These are phyloP conservation scores for Sequoia sempervirens DNA, from an alignment of 75 land plant species.

Conservation along the genomic window DNA sequence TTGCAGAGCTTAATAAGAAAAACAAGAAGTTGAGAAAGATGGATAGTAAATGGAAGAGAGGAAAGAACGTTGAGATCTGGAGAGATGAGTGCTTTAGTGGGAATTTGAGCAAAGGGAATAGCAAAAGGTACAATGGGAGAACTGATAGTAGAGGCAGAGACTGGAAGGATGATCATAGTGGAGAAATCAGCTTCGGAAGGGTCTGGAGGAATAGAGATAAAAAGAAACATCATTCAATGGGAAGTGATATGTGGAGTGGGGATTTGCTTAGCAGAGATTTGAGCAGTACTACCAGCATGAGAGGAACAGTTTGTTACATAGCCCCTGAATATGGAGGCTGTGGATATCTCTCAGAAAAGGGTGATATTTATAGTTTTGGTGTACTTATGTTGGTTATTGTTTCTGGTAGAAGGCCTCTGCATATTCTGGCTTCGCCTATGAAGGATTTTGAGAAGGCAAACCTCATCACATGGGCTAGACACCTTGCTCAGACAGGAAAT, in stretches of 20 bases:
- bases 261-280: conserved; percentile 74
- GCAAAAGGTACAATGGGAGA: conserved; percentile 9
- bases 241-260: conserved; percentile 66
- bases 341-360: conserved; percentile 73
- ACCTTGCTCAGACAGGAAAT: conserved; percentile 62
- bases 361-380: conserved; percentile 82
- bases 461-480: conserved; percentile 73
- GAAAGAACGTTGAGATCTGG: conserved; percentile 9
- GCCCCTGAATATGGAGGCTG: conserved; percentile 76
- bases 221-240: conserved; percentile 24
- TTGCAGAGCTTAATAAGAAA: conserved; percentile 61
- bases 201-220: conserved; percentile 46
- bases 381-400: conserved; percentile 72
- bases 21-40: conserved; percentile 23
- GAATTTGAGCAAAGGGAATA: conserved; percentile 8
- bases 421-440: conserved; percentile 73
- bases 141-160: conserved; percentile 9
- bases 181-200: conserved; percentile 29
- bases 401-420: conserved; percentile 79
- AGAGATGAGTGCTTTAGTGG: conserved; percentile 15
- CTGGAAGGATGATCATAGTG: conserved; percentile 4
- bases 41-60: conserved; percentile 20
- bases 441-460: conserved; percentile 80
- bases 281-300: conserved; percentile 90
- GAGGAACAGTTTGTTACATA: conserved; percentile 83